Conservation (phyloP, 2,329 filamentous ascomycete species). For the Fusarium lyarnte region DNA sequence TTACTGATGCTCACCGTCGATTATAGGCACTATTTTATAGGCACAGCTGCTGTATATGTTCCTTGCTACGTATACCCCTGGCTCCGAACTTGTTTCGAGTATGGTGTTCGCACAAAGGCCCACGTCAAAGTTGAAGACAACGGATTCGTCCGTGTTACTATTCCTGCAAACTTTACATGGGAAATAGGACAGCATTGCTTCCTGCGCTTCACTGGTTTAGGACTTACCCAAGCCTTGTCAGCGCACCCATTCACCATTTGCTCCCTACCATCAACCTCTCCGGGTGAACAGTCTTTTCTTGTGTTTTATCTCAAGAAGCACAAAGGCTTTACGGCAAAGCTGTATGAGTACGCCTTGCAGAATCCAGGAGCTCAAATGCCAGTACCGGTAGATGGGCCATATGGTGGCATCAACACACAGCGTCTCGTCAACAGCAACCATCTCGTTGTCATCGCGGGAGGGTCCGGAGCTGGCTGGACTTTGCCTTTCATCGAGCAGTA, state of each 20-base stretch:
- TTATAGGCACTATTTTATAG: neutral
- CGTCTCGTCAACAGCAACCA: neutral
- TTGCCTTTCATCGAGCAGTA: neutral
- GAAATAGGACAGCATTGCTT: neutral
- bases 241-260: neutral
- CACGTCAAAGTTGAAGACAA: neutral
- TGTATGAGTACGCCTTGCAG: neutral
- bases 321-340: neutral
- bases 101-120: neutral
- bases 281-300: neutral
- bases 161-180: neutral
- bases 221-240: neutral
- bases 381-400: neutral
- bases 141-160: neutral
- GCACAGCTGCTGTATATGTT: neutral
- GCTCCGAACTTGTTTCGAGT: neutral
- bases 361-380: neutral
- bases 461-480: neutral
- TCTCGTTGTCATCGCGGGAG: neutral
- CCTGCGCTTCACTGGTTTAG: neutral
- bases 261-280: neutral
- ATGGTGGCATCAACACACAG: neutral
- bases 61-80: neutral
- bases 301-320: neutral
- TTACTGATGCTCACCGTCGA: accelerated